A percentile compares a stretch with the other conserved stretches of the same genome.
These are phyloP conservation scores for Kwoniella shandongensis DNA, from an alignment of 768 basidiomycete species.

Conservation along the genomic window DNA sequence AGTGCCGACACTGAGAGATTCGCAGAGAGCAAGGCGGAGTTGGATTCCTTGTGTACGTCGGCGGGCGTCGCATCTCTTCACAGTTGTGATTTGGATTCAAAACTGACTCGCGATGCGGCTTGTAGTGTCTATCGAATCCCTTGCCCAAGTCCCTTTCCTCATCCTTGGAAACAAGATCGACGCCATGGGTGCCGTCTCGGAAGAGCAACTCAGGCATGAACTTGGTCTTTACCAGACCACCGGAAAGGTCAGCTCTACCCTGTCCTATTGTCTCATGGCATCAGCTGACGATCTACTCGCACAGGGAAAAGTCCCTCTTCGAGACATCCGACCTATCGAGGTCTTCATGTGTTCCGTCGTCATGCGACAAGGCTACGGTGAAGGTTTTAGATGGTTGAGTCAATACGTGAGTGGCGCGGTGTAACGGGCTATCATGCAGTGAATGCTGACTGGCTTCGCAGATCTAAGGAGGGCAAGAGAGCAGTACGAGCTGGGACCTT, in stretches of 20 bases:
- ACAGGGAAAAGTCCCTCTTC: conserved; percentile 94
- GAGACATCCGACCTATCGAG: conserved; percentile 96
- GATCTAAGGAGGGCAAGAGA: too few species aligned
- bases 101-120: not conserved
- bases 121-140: conserved; percentile 83
- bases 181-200: conserved; percentile 93
- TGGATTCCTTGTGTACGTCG: conserved; percentile 72
- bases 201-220: conserved; percentile 93
- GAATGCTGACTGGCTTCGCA: too few species aligned
- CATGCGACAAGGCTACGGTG: conserved; percentile 96
- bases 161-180: conserved; percentile 99
- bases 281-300: conserved; percentile 12
- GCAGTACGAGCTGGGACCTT: too few species aligned
- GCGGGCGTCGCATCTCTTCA: not conserved
- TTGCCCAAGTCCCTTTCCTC: conserved; percentile 94
- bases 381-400: conserved; percentile 97
- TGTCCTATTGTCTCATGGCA: not conserved
- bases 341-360: conserved; percentile 99
- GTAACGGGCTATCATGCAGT: too few species aligned
- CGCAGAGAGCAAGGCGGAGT: conserved; percentile 92
- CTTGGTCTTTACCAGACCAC: conserved; percentile 98
- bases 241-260: conserved; percentile 70
- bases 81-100: not conserved
- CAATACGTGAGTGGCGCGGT: conserved; percentile 75
- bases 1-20: conserved; percentile 96